Base-by-base conservation (phyloP, 2,329 filamentous ascomycete genomes). In the Dactylellina parvicollis region DNA sequence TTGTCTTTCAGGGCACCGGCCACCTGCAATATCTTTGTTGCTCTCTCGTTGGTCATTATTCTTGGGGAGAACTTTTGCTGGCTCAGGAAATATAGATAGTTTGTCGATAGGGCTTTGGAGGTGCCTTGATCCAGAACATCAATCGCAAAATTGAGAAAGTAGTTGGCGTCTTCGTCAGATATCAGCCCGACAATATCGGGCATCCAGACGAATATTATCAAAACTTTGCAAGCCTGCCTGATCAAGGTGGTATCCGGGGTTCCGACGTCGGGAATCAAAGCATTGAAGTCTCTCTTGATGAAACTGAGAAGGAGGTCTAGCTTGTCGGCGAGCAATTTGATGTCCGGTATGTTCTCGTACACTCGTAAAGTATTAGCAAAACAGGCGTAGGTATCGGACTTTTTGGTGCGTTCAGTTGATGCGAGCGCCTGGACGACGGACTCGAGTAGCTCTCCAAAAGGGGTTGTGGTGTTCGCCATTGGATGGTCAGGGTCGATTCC, bases 341-440 rank as follows among this genome's bases (percentile, higher is more conserved):
- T 83, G 76, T 95, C 90, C 0, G 92, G 92, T 12, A 96, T 82
- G 76, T 91, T 90, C 75, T 93, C 91, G 66, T 94, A 96, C 4
- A 90, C 86, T 79, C 92, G 91, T 77, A 97, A 83, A 2, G 89
- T 88, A 32, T 88, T 86, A 30, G 90, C 87, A 46, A 99, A 83
- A 78, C 90, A 90, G 79, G 89, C 88, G 78, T 99, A 98, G 52
- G 93, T 92, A 81, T 99, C 95, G 30, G 95, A 81, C 76, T 90
- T 90, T 10, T 87, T 88, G 66, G 88, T 86, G 59, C 89, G 85
- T 76, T 92, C 90, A 28, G 87, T 84, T 20, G 90, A 88, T 36
- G 90, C 90, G 50, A 99, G 85, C 81, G 95, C 90, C 80, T 91
- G 89, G 34, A 92, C 86, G 3, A 92, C 88, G 0, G 92, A 96